A percentile compares a stretch with the other conserved stretches of the same genome.
These are phyloP conservation scores for Skeletonema grethae DNA, from an alignment of 108 stramenopile species.

Conservation along the genomic window DNA sequence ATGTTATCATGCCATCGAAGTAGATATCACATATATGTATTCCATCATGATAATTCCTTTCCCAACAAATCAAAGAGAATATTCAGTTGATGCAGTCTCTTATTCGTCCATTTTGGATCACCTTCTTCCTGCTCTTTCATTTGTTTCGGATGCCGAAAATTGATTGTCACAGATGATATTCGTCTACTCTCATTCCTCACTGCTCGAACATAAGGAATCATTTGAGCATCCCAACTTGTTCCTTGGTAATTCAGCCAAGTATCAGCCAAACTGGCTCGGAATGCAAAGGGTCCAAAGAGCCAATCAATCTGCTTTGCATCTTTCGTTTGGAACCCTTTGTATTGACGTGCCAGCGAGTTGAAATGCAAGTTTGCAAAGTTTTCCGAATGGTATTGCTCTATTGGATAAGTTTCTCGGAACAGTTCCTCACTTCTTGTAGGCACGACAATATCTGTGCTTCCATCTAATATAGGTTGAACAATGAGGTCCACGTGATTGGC, in stretches of 20 bases:
- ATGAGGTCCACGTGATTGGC: slow-evolving; percentile 31
- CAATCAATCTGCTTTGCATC: slow-evolving; percentile 49
- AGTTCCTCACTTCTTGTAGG: slow-evolving; percentile 33
- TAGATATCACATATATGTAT: no score
- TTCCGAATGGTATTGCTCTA: slow-evolving; percentile 75
- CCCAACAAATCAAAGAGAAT: slow-evolving; percentile 52
- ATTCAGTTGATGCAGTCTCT: slow-evolving; percentile 61
- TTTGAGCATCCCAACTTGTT: slow-evolving; percentile 63
- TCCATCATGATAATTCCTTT: slow-evolving; percentile 17
- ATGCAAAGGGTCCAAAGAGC: slow-evolving; percentile 64
- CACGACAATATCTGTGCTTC: slow-evolving; percentile 47
- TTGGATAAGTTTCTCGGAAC: slow-evolving; percentile 60
- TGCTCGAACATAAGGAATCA: slow-evolving; percentile 54
- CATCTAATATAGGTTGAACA: slow-evolving; percentile 11
- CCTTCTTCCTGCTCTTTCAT: slow-evolving; percentile 68
- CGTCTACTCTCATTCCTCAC: slow-evolving; percentile 28
- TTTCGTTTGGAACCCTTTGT: slow-evolving; percentile 15
- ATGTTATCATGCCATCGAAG: no score
- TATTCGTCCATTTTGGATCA: slow-evolving; percentile 41
- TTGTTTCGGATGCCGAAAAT: slow-evolving; percentile 42
- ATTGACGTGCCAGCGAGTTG: slow-evolving; percentile 38
- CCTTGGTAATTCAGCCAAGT: slow-evolving; percentile 55
- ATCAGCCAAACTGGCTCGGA: slow-evolving; percentile 27
- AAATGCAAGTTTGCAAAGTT: slow-evolving; percentile 60
- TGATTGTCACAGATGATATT: slow-evolving; percentile 39